These are phyloP conservation scores for Proliferodiscus dingleyae DNA, from an alignment of 2,329 filamentous ascomycete genomes.

Conservation along the genomic window DNA sequence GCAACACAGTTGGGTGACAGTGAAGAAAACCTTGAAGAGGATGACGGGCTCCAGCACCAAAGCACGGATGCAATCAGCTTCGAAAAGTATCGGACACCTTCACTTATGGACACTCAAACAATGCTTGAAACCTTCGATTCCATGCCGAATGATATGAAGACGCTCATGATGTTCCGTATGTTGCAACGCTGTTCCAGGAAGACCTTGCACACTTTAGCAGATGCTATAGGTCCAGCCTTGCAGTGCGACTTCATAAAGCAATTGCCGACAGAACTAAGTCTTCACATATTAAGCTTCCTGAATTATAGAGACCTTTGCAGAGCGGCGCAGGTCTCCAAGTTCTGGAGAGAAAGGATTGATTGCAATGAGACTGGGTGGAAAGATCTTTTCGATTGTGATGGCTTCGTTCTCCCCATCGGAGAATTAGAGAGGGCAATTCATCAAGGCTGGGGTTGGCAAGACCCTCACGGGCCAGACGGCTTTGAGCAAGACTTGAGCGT, in stretches of 20 bases:
- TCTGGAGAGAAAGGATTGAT: conserved; percentile 87
- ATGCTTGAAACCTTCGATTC: conserved; percentile 89
- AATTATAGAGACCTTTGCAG: conserved; percentile 82
- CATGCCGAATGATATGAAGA: conserved; percentile 87
- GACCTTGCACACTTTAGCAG: conserved; percentile 82
- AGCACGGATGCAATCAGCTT: conserved; percentile 26
- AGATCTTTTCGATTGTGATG: conserved; percentile 79
- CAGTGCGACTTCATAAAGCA: conserved; percentile 89
- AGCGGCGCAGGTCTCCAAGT: conserved; percentile 88
- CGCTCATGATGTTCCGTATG: conserved; percentile 95
- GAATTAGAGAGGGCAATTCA: conserved; percentile 81
- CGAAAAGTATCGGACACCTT: conserved; percentile 25
- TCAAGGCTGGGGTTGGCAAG: conserved; percentile 98
- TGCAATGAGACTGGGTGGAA: conserved; percentile 96
- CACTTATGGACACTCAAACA: conserved; percentile 71
- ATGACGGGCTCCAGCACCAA: conserved; percentile 25
- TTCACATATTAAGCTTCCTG: conserved; percentile 83
- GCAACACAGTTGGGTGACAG: conserved; percentile 27
- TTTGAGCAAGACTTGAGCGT: conserved; percentile 76
- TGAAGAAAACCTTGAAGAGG: conserved; percentile 23
- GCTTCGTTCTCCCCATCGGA: conserved; percentile 70
- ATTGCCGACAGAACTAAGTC: conserved; percentile 78
- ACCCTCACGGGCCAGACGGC: conserved; percentile 68
- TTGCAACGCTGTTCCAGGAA: conserved; percentile 82
- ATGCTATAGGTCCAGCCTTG: conserved; percentile 86